Conservation (phyloP, 441 rosid genomes). For the Rhodomyrtus psidioides region DNA sequence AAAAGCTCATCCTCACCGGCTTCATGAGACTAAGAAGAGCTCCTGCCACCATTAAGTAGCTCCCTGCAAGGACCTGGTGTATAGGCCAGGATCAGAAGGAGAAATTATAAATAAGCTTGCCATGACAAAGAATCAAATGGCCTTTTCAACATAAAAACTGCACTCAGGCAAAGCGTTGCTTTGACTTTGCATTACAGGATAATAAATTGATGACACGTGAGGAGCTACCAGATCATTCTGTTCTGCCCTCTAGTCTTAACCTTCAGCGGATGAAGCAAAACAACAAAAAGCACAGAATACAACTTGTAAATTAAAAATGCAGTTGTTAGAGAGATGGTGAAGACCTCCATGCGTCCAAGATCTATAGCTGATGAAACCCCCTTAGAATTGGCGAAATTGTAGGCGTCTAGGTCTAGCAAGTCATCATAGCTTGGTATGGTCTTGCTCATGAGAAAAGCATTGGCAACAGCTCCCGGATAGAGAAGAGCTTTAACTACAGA, state of each 20-base stretch:
- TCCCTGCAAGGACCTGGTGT: slow-evolving; percentile 64
- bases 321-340: background rate
- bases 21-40: slow-evolving; percentile 41
- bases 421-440: slow-evolving; percentile 29
- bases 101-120: background rate
- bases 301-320: background rate
- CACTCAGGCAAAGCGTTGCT: background rate
- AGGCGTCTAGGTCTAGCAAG: slow-evolving; percentile 25
- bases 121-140: background rate
- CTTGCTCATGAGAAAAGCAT: slow-evolving; percentile 21
- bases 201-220: background rate
- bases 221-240: background rate
- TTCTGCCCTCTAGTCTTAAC: background rate
- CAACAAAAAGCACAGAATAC: background rate
- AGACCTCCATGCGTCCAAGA: slow-evolving; percentile 57
- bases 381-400: slow-evolving; percentile 18
- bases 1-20: slow-evolving; percentile 46
- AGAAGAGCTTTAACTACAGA: slow-evolving; percentile 46
- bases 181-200: background rate
- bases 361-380: slow-evolving; percentile 17
- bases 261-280: background rate
- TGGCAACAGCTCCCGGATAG: slow-evolving; percentile 63
- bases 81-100: background rate
- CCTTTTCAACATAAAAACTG: background rate
- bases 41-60: slow-evolving; percentile 65